Conservation (phyloP, 2,329 filamentous ascomycete genomes). For the Tolypocladium tropicale region DNA sequence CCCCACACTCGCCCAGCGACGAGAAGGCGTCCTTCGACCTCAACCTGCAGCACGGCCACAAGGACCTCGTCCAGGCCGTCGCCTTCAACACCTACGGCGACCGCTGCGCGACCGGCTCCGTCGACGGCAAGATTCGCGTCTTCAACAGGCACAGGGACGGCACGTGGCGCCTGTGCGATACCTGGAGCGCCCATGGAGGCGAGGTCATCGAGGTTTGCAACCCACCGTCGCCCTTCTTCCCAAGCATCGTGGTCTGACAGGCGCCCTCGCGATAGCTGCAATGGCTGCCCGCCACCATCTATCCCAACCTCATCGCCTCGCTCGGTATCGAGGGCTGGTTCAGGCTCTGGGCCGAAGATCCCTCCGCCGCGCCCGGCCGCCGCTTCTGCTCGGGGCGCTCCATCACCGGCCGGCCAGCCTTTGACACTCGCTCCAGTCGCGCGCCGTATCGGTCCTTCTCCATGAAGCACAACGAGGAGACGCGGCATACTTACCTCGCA, state of each 20-base stretch:
- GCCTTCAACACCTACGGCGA: slow-evolving; percentile 90
- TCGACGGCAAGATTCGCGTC: slow-evolving; percentile 86
- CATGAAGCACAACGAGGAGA: slow-evolving; percentile 72
- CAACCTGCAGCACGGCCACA: slow-evolving; percentile 64
- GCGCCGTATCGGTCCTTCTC: slow-evolving; percentile 70
- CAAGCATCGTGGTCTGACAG: neutral
- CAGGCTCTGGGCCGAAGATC: slow-evolving; percentile 88
- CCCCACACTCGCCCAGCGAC: slow-evolving; percentile 26
- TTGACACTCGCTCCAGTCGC: slow-evolving; percentile 46
- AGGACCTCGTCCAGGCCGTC: slow-evolving; percentile 72
- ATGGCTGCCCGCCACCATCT: slow-evolving; percentile 86
- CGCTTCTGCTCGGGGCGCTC: slow-evolving; percentile 61
- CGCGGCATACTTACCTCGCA: slow-evolving; percentile 73
- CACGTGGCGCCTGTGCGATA: slow-evolving; percentile 72
- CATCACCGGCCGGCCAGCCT: slow-evolving; percentile 37
- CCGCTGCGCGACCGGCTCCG: slow-evolving; percentile 81
- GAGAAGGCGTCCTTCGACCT: slow-evolving; percentile 42
- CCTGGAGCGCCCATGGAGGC: slow-evolving; percentile 81
- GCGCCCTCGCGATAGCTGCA: slow-evolving; percentile 50
- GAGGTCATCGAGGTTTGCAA: slow-evolving; percentile 71
- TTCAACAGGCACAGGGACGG: slow-evolving; percentile 76
- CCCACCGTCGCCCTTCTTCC: neutral
- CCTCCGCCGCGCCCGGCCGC: slow-evolving; percentile 66
- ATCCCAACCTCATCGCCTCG: slow-evolving; percentile 75
- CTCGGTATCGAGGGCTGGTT: slow-evolving; percentile 85